Base-by-base conservation (phyloP, 108 stramenopile genomes). In the Cyclotella baltica region DNA sequence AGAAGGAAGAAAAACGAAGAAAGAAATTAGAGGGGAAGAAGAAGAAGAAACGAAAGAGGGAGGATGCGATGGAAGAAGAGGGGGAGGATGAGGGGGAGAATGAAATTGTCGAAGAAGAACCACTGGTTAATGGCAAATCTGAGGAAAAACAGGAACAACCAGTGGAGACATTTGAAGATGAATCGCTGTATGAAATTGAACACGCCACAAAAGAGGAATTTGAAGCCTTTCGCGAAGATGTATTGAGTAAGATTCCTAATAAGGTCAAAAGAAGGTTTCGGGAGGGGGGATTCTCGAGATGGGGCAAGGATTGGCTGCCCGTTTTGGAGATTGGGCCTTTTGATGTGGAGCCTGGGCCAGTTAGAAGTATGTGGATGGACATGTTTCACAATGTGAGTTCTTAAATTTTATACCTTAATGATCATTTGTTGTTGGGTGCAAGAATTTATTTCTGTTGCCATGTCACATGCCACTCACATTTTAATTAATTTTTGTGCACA, bases 381-480 rank as follows among this genome's bases (percentile, higher is more conserved):
- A 91, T 90, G 89, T 91, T 83, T 85, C 64, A 89, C 18, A 92
- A 91, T 57, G 94, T 95, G 86, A 77, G 93, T 83, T 19, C 34
- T 22, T 3, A 35, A 16, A 25, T 74, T 52, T 64, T 29, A 31
- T 67, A 4, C 19, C 4, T 31, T 62, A 37, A 25, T 47, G n/a
- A 19, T 53, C 48, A 53, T 11, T 22, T 25, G n/a, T n/a, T n/a
- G n/a, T n/a, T n/a, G n/a, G n/a, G n/a, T n/a, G n/a, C n/a, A n/a
- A n/a, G n/a, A n/a, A n/a, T n/a, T n/a, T n/a, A n/a, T n/a, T n/a
- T n/a, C n/a, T n/a, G n/a, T n/a, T n/a, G n/a, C n/a, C n/a, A n/a
- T n/a, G n/a, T 37, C 22, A n/a, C 38, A 47, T 75, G 23, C 16
- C 43, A 36, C 34, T 18, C 43, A 53, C 28, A 57, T 15, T 37